A percentile compares a stretch with the other conserved stretches of the same genome.
Conservation (phyloP, 805 yeast species). For the Metschnikowia shivogae region DNA sequence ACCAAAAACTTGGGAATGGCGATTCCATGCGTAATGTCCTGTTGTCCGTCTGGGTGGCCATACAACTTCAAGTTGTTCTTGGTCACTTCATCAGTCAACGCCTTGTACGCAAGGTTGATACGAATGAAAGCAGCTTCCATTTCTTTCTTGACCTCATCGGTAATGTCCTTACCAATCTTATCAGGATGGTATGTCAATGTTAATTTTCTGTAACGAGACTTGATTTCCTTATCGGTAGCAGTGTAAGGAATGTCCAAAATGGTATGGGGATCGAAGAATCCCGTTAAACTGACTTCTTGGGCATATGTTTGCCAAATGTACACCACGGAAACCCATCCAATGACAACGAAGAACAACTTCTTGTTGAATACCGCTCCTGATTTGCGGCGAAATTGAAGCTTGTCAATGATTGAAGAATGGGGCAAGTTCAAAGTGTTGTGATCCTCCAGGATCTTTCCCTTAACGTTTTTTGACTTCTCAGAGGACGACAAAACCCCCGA, state of each 20-base stretch:
- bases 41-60: slow-evolving; percentile 99
- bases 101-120: slow-evolving; percentile 88
- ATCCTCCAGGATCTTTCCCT: slow-evolving; percentile 31
- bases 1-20: slow-evolving; percentile 91
- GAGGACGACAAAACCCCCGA: slow-evolving; percentile 15
- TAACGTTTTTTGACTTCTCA: slow-evolving; percentile 19
- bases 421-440: slow-evolving; percentile 28
- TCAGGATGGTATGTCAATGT: slow-evolving; percentile 93
- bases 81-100: slow-evolving; percentile 85
- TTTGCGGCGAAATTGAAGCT: slow-evolving; percentile 25
- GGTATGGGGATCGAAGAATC: slow-evolving; percentile 85
- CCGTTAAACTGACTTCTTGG: slow-evolving; percentile 43
- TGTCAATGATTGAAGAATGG: slow-evolving; percentile 21
- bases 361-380: slow-evolving; percentile 37
- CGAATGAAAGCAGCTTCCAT: slow-evolving; percentile 75
- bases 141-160: slow-evolving; percentile 50
- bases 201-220: slow-evolving; percentile 77
- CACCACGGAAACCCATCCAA: slow-evolving; percentile 63
- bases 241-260: slow-evolving; percentile 68
- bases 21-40: slow-evolving; percentile 83
- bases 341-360: slow-evolving; percentile 27
- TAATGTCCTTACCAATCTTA: slow-evolving; percentile 64
- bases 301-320: slow-evolving; percentile 35
- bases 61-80: slow-evolving; percentile 77
- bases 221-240: slow-evolving; percentile 72